Percentiles rank a stretch among this genome's conserved stretches.
Evolutionary conservation across 768 basidiomycete genomes (phyloP).

Genomic region (Rhizopogon sp.): DNA sequence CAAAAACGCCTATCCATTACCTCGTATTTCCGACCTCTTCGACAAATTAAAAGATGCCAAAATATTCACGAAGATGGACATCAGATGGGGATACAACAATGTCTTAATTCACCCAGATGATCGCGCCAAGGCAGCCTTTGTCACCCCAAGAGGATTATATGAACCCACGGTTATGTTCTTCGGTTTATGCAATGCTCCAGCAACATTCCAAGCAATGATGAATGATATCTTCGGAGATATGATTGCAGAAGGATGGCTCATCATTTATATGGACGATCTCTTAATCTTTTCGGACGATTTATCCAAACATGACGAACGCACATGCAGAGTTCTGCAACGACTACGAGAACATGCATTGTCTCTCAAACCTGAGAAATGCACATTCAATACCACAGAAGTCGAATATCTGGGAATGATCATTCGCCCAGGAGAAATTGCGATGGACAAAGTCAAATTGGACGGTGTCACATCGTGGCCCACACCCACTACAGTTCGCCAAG

Average conservation of each 20-base stretch:
- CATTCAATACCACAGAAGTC: background rate
- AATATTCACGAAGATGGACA: constrained; percentile 22
- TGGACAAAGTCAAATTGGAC: too few species aligned
- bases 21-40: constrained; percentile 10
- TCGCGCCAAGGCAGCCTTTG: constrained; percentile 20
- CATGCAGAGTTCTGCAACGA: too few species aligned
- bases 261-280: constrained; percentile 24
- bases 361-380: constrained; percentile 1
- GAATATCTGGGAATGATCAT: too few species aligned
- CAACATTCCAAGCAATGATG: constrained; percentile 13
- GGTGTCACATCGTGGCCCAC: too few species aligned
- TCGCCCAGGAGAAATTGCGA: too few species aligned
- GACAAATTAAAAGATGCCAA: constrained; percentile 7
- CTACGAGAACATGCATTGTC: background rate
- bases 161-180: constrained; percentile 16
- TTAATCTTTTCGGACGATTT: constrained; percentile 7
- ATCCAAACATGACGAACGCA: too few species aligned
- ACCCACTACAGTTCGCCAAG: too few species aligned
- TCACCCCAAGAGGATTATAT: constrained; percentile 8
- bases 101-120: constrained; percentile 12
- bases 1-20: constrained; percentile 10
- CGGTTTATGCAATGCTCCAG: constrained; percentile 8
- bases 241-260: constrained; percentile 13
- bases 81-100: constrained; percentile 22
- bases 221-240: constrained; percentile 11